Conservation (phyloP, 306 rosid species). For the Citrullus amarus region DNA sequence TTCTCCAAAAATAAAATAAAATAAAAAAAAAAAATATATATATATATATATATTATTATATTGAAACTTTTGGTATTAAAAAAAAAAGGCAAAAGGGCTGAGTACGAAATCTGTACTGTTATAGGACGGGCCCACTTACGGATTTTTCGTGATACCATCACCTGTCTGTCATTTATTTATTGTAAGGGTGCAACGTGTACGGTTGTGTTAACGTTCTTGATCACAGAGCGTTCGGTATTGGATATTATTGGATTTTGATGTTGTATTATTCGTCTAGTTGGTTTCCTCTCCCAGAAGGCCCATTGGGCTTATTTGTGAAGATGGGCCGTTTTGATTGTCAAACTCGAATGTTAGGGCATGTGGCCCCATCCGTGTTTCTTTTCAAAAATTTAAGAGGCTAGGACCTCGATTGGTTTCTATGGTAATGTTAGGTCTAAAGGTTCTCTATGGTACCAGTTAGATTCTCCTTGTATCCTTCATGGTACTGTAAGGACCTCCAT, state of each 20-base stretch:
- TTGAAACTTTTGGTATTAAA: background rate
- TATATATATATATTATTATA: too few relatives aligned
- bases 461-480: too few relatives aligned
- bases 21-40: too few relatives aligned
- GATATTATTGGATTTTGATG: background rate
- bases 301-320: background rate
- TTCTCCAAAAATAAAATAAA: background rate
- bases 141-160: background rate
- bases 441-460: too few relatives aligned
- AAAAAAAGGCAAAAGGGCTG: background rate
- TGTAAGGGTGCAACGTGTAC: background rate
- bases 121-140: background rate
- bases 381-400: too few relatives aligned
- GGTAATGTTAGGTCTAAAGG: too few relatives aligned
- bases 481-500: too few relatives aligned
- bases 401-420: too few relatives aligned
- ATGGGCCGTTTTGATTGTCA: background rate
- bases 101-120: slow-evolving; percentile 3
- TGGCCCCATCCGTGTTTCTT: too few relatives aligned
- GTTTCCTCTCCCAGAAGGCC: background rate
- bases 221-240: background rate
- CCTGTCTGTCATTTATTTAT: background rate
- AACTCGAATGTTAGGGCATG: too few relatives aligned
- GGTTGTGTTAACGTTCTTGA: background rate
- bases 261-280: background rate